Conservation (phyloP, 805 yeast species). For the Tetrapisispora phaffii region DNA sequence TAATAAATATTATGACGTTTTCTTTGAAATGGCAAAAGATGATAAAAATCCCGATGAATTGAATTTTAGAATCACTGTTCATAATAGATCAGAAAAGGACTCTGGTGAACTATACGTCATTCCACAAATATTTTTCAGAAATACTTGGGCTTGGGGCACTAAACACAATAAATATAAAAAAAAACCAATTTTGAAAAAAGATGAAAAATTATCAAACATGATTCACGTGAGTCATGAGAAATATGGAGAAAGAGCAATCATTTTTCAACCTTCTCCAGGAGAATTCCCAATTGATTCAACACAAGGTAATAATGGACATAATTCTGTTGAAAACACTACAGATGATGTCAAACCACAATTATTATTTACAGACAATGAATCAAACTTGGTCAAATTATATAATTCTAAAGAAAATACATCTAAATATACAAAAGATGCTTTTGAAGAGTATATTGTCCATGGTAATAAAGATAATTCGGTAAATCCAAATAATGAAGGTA, state of each 20-base stretch:
- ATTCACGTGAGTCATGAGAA: constrained; percentile 57
- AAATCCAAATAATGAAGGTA: constrained; percentile 65
- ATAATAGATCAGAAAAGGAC: constrained; percentile 60
- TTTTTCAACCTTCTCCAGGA: constrained; percentile 82
- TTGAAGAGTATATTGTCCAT: constrained; percentile 66
- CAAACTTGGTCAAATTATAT: constrained; percentile 63
- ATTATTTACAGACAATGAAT: constrained; percentile 82
- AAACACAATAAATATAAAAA: constrained; percentile 33
- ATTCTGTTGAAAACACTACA: constrained; percentile 6
- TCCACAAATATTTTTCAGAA: constrained; percentile 78
- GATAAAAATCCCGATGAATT: constrained; percentile 73
- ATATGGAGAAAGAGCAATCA: constrained; percentile 54
- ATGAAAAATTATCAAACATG: constrained; percentile 32
- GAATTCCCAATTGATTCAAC: constrained; percentile 39
- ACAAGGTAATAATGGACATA: constrained; percentile 3
- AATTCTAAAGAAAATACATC: constrained; percentile 46
- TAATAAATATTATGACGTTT: constrained; percentile 74
- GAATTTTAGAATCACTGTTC: constrained; percentile 76
- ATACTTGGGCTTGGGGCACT: constrained; percentile 87
- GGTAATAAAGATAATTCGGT: constrained; percentile 48
- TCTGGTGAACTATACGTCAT: constrained; percentile 82
- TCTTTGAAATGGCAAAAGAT: constrained; percentile 82
- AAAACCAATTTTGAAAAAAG: constrained; percentile 39
- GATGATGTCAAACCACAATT: constrained; percentile 67
- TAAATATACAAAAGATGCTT: constrained; percentile 73